Percentiles rank a stretch among this genome's conserved stretches.
Conservation (phyloP, 176 grass and related monocot genomes). For the Tillandsia leiboldiana region DNA sequence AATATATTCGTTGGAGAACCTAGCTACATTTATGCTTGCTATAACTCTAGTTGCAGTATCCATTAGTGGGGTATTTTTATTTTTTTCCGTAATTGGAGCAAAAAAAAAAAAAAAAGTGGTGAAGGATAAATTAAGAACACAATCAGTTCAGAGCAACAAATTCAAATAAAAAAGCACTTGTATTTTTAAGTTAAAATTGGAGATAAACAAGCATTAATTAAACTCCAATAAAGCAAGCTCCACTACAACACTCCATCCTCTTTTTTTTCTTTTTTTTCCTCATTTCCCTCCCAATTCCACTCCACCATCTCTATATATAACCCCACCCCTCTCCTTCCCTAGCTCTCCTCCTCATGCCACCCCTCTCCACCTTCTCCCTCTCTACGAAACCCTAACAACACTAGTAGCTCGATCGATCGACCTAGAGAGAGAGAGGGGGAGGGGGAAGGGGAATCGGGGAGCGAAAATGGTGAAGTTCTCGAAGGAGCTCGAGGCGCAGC, state of each 20-base stretch:
- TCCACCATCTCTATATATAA: conserved; percentile 24
- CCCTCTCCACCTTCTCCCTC: neutral
- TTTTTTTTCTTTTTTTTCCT: neutral
- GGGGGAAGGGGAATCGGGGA: neutral
- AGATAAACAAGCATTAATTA: conserved; percentile 8
- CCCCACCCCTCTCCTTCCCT: neutral
- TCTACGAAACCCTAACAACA: neutral
- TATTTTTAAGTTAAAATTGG: neutral
- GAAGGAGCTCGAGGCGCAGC: conserved; percentile 31
- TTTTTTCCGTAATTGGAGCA: too few species aligned
- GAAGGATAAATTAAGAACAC: too few species aligned
- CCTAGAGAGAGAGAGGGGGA: neutral
- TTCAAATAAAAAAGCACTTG: too few species aligned
- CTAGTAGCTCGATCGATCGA: too few species aligned
- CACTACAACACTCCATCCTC: conserved; percentile 2
- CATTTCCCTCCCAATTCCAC: conserved; percentile 28
- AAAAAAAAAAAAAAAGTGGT: too few species aligned
- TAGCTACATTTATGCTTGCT: too few species aligned
- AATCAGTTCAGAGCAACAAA: too few species aligned
- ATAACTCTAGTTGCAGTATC: too few species aligned
- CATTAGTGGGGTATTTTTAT: too few species aligned
- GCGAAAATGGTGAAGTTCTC: conserved; percentile 62
- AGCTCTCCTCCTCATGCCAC: conserved; percentile 5
- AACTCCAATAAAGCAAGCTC: conserved; percentile 24
- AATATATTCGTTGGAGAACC: too few species aligned